phyloP scores from a whole-genome alignment of 2,329 filamentous ascomycete genomes.

The Paecilomyces formosus region DNA sequence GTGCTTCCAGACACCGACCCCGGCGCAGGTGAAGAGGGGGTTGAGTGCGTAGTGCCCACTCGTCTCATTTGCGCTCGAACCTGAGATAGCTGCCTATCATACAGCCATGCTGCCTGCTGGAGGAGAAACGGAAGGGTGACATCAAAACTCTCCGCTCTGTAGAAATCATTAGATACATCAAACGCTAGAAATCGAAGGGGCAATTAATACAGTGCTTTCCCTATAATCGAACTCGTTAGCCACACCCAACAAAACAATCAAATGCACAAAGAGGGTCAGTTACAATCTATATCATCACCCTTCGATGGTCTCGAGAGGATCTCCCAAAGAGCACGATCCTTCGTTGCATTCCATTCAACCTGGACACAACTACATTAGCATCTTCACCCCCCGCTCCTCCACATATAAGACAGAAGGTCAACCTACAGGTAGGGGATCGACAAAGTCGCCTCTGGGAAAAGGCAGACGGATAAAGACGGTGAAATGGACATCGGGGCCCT shows the following conservation, averaged over 20 bases:
- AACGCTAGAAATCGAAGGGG: background rate
- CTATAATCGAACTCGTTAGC: slow-evolving; percentile 37
- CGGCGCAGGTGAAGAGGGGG: slow-evolving; percentile 34
- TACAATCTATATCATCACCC: slow-evolving; percentile 79
- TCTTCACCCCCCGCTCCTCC: background rate
- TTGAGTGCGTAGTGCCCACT: slow-evolving; percentile 35
- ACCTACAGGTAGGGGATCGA: slow-evolving; percentile 77
- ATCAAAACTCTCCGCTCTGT: slow-evolving; percentile 66
- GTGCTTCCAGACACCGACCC: slow-evolving; percentile 36
- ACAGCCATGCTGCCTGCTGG: slow-evolving; percentile 89
- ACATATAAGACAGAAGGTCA: slow-evolving; percentile 6
- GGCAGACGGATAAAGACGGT: slow-evolving; percentile 87
- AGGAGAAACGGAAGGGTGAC: slow-evolving; percentile 84
- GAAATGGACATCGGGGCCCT: slow-evolving; percentile 23
- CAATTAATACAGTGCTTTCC: slow-evolving; percentile 61
- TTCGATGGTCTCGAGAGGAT: slow-evolving; percentile 75
- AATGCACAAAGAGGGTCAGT: slow-evolving; percentile 15
- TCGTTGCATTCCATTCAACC: slow-evolving; percentile 81
- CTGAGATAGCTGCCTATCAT: slow-evolving; percentile 82
- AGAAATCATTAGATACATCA: slow-evolving; percentile 3
- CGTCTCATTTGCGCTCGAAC: slow-evolving; percentile 85
- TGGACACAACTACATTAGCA: slow-evolving; percentile 26
- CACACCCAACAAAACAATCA: background rate
- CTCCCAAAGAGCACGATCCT: slow-evolving; percentile 86
- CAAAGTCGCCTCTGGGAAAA: slow-evolving; percentile 76